Base-by-base conservation (phyloP, 805 yeast genomes). In the Middelhovenomyces tepae region DNA sequence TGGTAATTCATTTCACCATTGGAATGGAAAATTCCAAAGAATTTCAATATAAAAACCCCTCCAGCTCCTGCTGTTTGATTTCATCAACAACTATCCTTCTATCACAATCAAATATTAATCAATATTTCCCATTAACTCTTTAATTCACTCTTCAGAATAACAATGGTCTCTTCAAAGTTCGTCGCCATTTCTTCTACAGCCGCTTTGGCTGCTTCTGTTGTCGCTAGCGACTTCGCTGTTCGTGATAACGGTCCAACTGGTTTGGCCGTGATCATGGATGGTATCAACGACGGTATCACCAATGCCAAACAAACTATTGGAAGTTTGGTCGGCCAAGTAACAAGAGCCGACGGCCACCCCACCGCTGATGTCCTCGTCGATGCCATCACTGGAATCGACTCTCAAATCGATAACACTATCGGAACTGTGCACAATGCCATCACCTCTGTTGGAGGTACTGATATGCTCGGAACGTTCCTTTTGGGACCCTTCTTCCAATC, bases 401-500 rank as follows among this genome's bases (percentile, higher is more conserved):
- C 43, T 14, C 50, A 46, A 25, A 43, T 44, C 27, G 56, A 53
- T 34, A 49, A 50, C 36, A 37, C 44, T 7, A 44, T 42, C 20
- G 48, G 47, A 10, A 42, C 44, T 14, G 37, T 48, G 11, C 25
- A 39, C 27, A 31, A 30, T 22, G 44, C 43, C 16, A 40, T 44
- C n/a, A 39, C 34, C 22, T 42, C 43, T 17, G 9, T 39, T 16
- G 35, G 35, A 7, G 53, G 55, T 15, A 20, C 43, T 21, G 34
- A 50, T 11, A 35, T 42, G 31, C 34, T 51, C 23, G 55, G 51
- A 9, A 40, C 43, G 38, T 33, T 28, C 34, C 21, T 39, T 11
- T 16, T 30, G 9, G 54, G 54, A 14, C 55, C 55, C 13, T 39
- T 43, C 37, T 45, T 50, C 20, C 57, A 51, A 45, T 42, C 51